Conservation (phyloP, 2,329 filamentous ascomycete species). For the Cladosporium oxysporum region DNA sequence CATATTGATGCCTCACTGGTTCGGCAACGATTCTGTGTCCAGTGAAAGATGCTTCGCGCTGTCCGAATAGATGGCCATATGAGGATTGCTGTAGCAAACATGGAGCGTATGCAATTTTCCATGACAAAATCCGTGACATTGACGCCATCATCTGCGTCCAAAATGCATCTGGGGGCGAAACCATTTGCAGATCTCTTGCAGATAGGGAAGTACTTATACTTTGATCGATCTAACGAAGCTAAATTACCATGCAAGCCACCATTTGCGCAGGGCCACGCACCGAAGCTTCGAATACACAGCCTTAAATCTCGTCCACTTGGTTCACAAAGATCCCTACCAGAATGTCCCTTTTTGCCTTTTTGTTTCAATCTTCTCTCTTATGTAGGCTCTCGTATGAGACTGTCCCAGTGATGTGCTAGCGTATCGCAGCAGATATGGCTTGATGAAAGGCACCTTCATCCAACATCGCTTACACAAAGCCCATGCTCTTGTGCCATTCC, state of each 20-base stretch:
- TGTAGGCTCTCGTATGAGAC: not conserved
- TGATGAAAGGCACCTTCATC: not conserved
- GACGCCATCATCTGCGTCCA: not conserved
- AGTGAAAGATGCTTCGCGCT: slow-evolving; percentile 61
- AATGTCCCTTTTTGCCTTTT: too few species aligned
- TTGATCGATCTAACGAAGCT: not conserved
- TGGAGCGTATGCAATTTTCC: not conserved
- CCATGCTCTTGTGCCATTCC: not conserved
- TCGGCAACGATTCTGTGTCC: slow-evolving; percentile 60
- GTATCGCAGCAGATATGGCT: not conserved
- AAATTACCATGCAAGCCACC: not conserved
- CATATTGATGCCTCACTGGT: slow-evolving; percentile 63
- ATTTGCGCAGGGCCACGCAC: not conserved
- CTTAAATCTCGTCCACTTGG: not conserved
- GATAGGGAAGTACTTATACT: not conserved
- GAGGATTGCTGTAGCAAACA: not conserved
- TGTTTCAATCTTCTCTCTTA: not conserved
- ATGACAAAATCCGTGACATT: not conserved
- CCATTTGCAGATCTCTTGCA: not conserved
- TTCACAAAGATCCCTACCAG: not conserved
- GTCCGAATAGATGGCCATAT: slow-evolving; percentile 24
- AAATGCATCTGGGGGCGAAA: not conserved
- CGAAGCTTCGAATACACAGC: not conserved
- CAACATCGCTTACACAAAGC: not conserved
- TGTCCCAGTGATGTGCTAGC: not conserved